Conservation (phyloP, 768 basidiomycete species). For the Leccinum boreale region DNA sequence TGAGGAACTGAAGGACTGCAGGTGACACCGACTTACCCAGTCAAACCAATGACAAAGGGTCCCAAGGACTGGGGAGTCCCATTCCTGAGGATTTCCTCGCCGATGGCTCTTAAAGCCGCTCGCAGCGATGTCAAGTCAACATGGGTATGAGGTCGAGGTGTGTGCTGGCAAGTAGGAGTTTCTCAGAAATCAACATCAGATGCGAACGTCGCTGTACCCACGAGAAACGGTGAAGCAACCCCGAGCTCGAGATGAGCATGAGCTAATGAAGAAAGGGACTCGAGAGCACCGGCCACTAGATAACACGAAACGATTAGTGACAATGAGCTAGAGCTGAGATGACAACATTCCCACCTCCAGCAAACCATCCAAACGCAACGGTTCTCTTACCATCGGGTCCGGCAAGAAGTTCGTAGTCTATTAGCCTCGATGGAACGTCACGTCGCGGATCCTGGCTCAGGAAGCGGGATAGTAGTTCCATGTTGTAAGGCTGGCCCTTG, state of each 20-base stretch:
- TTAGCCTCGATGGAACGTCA: conserved; percentile 45
- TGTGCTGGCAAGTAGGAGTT: conserved; percentile 39
- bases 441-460: conserved; percentile 32
- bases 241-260: conserved; percentile 77
- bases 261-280: conserved; percentile 75
- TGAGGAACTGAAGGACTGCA: not conserved
- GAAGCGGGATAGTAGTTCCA: conserved; percentile 68
- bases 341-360: conserved; percentile 59
- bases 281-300: conserved; percentile 79
- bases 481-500: conserved; percentile 87
- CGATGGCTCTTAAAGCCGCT: conserved; percentile 52
- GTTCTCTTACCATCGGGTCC: conserved; percentile 63
- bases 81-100: conserved; percentile 48
- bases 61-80: conserved; percentile 65
- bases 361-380: conserved; percentile 90
- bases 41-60: conserved; percentile 78
- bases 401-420: conserved; percentile 86
- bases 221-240: conserved; percentile 79
- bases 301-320: not conserved
- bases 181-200: not conserved
- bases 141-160: conserved; percentile 77
- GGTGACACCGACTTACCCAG: conserved; percentile 52
- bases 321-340: not conserved
- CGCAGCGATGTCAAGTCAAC: conserved; percentile 54
- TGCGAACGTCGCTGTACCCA: conserved; percentile 32